These are phyloP conservation scores for Tolypocladium cylindrosporum DNA, from an alignment of 2,329 filamentous ascomycete genomes.

Conservation along the genomic window DNA sequence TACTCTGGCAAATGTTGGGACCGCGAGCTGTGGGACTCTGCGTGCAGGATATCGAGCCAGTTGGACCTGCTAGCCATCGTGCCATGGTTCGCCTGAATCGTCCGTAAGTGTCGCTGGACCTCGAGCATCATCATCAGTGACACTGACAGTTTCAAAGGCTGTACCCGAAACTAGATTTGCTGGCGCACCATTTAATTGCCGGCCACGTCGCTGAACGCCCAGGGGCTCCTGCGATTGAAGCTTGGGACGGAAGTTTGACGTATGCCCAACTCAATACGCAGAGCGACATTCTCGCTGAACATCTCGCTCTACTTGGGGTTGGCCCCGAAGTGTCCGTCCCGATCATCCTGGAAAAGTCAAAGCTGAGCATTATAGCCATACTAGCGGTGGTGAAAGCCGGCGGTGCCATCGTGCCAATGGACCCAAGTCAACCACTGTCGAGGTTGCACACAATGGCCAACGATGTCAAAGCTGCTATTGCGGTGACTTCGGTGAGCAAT, in stretches of 20 bases:
- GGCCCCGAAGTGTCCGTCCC: slow-evolving; percentile 1
- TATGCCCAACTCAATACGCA: background rate
- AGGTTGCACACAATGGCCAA: slow-evolving; percentile 1
- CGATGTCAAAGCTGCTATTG: slow-evolving; percentile 5
- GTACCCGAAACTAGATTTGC: background rate
- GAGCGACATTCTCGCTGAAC: background rate
- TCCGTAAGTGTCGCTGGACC: background rate
- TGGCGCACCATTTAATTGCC: background rate
- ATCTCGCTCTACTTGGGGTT: background rate
- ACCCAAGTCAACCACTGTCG: slow-evolving; percentile 9
- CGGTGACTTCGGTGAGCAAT: slow-evolving; percentile 3
- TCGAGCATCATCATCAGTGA: background rate
- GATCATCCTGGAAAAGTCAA: slow-evolving; percentile 10
- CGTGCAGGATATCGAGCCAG: background rate
- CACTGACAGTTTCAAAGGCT: background rate
- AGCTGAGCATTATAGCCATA: slow-evolving; percentile 12
- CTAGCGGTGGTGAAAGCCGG: slow-evolving; percentile 14
- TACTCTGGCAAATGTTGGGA: background rate
- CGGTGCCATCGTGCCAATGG: slow-evolving; percentile 12
- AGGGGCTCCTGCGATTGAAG: background rate
- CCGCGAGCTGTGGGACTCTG: background rate
- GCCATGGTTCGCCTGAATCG: slow-evolving; percentile 1
- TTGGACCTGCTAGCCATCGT: background rate
- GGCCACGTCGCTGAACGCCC: background rate
- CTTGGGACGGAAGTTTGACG: background rate